Evolutionary conservation across 768 basidiomycete species (phyloP).

Genomic region (Mycena floridula): DNA sequence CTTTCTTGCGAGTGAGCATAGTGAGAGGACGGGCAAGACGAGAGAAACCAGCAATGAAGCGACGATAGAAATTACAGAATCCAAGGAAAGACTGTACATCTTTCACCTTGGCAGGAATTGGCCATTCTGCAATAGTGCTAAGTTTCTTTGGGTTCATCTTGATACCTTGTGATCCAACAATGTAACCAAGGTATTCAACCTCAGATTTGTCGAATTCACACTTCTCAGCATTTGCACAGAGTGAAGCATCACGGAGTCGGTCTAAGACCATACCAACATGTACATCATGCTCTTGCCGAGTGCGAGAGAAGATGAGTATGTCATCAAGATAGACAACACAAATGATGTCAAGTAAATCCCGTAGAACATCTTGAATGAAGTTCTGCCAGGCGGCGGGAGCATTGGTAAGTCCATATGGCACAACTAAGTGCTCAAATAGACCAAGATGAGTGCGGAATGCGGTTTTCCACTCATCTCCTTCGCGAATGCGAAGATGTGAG

Average conservation of each 20-base stretch:
- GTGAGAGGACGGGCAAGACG: slow-evolving; percentile 22
- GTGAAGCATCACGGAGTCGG: slow-evolving; percentile 7
- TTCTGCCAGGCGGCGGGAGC: slow-evolving; percentile 21
- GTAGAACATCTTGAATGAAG: slow-evolving; percentile 17
- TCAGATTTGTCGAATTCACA: slow-evolving; percentile 14
- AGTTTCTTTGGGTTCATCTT: slow-evolving; percentile 27
- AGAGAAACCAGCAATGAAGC: slow-evolving; percentile 27
- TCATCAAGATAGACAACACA: slow-evolving; percentile 25
- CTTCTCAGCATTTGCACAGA: slow-evolving; percentile 21
- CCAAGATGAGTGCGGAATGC: slow-evolving; percentile 23
- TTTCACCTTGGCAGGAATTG: slow-evolving; percentile 14
- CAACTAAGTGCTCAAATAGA: slow-evolving; percentile 20
- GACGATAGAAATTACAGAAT: slow-evolving; percentile 25
- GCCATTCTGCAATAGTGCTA: slow-evolving; percentile 22
- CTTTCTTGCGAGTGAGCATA: slow-evolving; percentile 18
- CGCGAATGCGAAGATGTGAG: slow-evolving; percentile 19
- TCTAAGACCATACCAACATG: slow-evolving; percentile 14
- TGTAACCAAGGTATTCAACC: slow-evolving; percentile 26
- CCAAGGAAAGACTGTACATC: slow-evolving; percentile 26
- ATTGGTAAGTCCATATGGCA: slow-evolving; percentile 22
- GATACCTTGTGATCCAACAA: slow-evolving; percentile 19
- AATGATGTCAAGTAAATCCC: slow-evolving; percentile 15
- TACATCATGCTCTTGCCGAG: slow-evolving; percentile 8
- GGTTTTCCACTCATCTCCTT: slow-evolving; percentile 25
- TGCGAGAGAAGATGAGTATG: slow-evolving; percentile 22